Evolutionary conservation across 2,329 filamentous ascomycete species (phyloP), one percentile per base, ranked within the genome.

Genomic region (Daldinia eschscholtzii): DNA sequence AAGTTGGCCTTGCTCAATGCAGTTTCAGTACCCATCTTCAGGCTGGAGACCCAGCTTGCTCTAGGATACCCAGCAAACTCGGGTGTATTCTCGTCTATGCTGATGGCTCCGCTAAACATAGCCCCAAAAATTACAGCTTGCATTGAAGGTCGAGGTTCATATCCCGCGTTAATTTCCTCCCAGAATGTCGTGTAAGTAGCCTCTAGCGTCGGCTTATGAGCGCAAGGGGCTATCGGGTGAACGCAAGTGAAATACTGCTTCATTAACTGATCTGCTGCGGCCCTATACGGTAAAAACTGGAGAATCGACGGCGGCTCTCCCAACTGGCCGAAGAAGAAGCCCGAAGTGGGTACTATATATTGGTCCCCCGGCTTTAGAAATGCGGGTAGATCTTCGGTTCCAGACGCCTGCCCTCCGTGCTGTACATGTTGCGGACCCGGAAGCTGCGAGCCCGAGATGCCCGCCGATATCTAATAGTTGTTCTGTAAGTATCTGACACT

Each of bases 81-180:
- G 7, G 79, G 78, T 37, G 78, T 79, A 6, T 83, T 80, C 61
- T 91, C 87, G 9, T 85, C 81, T 83, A 93, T 85, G 72, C 90
- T 92, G 53, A 92, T 85, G 4, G 88, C 86, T 0, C 89, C 91
- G 44, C 89, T 90, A 72, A 94, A 90, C 80, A 93, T 84, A 6
- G 87, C 87, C 0, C 90, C 88, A 75, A 93, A 92, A 0, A 93
- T 83, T 26, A 93, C 81, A 0, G 91, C 89, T 77, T 93, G 91
- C 12, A 88, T 83, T 3, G 91, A 90, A 20, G 84, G 80, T 2
- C 87, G 81, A 6, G 91, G 91, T 77, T 93, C 89, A 44, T 86
- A 84, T 3, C 87, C 87, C 7, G 83, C 80, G 9, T 81, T 80
- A 37, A 92, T 83, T 48, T 88, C 84, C 3, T 85, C 83, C 89